Conservation (phyloP, 495 filamentous ascomycete species). For the Durotheca rogersii region DNA sequence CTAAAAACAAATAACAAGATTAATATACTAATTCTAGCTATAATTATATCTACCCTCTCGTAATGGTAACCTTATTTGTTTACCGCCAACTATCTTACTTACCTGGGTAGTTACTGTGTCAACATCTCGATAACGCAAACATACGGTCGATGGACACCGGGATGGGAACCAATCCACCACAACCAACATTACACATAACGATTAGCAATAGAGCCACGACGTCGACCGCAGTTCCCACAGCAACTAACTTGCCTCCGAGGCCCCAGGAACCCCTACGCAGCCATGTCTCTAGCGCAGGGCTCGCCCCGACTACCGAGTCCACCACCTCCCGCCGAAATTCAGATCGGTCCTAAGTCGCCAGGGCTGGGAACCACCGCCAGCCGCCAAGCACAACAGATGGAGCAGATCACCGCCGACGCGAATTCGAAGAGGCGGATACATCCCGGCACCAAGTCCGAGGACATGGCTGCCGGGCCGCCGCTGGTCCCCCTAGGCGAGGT, state of each 20-base stretch:
- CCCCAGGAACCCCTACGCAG: slow-evolving; percentile 9
- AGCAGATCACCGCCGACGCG: slow-evolving; percentile 54
- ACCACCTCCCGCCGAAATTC: slow-evolving; percentile 86
- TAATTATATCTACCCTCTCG: no score
- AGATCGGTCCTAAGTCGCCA: slow-evolving; percentile 82
- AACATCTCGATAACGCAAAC: no score
- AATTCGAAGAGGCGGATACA: slow-evolving; percentile 78
- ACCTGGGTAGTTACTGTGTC: no score
- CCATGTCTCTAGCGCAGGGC: slow-evolving; percentile 66
- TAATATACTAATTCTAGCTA: no score
- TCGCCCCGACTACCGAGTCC: slow-evolving; percentile 87
- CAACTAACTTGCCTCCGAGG: slow-evolving; percentile 9
- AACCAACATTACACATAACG: neutral
- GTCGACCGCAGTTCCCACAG: neutral
- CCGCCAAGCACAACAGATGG: slow-evolving; percentile 58
- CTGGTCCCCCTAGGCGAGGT: slow-evolving; percentile 82
- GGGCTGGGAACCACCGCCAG: slow-evolving; percentile 57
- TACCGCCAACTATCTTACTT: no score
- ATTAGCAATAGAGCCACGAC: slow-evolving; percentile 2
- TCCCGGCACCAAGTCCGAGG: slow-evolving; percentile 82
- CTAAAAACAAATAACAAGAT: no score
- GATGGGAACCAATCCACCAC: slow-evolving; percentile 21
- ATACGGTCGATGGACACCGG: no score
- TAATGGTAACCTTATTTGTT: no score
- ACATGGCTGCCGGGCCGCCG: slow-evolving; percentile 91